A percentile compares a stretch with the other conserved stretches of the same genome.
Evolutionary conservation across 1,284 basidiomycete genomes (phyloP).

Genomic region (Ganoderma leucocontextum): DNA sequence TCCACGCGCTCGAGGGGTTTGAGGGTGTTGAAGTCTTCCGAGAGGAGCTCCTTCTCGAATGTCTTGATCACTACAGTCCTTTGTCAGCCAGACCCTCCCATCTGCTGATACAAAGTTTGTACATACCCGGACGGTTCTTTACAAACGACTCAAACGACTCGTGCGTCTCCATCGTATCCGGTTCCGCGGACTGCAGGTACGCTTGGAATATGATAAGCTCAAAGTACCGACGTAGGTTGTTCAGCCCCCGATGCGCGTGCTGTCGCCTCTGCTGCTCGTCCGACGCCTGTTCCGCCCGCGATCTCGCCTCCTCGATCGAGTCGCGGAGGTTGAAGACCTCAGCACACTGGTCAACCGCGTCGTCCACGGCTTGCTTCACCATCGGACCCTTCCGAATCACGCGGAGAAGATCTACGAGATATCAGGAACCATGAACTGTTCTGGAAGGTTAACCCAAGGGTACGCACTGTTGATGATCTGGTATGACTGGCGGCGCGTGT

Average conservation of each 20-base stretch:
- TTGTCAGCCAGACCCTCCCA: background rate
- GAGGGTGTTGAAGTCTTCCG: slow-evolving; percentile 83
- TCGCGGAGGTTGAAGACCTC: slow-evolving; percentile 89
- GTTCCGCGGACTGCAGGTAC: slow-evolving; percentile 87
- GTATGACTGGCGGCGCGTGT: slow-evolving; percentile 70
- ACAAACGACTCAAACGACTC: slow-evolving; percentile 86
- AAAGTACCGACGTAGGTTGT: slow-evolving; percentile 88
- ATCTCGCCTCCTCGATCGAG: slow-evolving; percentile 85
- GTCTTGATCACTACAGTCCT: slow-evolving; percentile 84
- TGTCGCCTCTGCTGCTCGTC: slow-evolving; percentile 75
- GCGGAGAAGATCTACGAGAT: slow-evolving; percentile 77
- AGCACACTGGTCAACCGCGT: slow-evolving; percentile 90
- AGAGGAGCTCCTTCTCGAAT: slow-evolving; percentile 90
- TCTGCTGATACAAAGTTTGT: background rate
- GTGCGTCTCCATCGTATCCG: slow-evolving; percentile 82
- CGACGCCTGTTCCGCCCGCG: slow-evolving; percentile 78
- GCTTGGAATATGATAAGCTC: slow-evolving; percentile 95
- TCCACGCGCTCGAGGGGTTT: slow-evolving; percentile 87
- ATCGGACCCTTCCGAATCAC: slow-evolving; percentile 91
- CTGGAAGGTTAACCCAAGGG: background rate
- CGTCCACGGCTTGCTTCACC: slow-evolving; percentile 91
- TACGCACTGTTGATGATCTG: slow-evolving; percentile 81
- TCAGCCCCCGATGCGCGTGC: slow-evolving; percentile 79
- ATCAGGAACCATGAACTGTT: background rate
- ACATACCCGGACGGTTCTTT: slow-evolving; percentile 78